Base-by-base conservation (phyloP, 75 land plant genomes). In the Pseudotsuga menziesii region DNA sequence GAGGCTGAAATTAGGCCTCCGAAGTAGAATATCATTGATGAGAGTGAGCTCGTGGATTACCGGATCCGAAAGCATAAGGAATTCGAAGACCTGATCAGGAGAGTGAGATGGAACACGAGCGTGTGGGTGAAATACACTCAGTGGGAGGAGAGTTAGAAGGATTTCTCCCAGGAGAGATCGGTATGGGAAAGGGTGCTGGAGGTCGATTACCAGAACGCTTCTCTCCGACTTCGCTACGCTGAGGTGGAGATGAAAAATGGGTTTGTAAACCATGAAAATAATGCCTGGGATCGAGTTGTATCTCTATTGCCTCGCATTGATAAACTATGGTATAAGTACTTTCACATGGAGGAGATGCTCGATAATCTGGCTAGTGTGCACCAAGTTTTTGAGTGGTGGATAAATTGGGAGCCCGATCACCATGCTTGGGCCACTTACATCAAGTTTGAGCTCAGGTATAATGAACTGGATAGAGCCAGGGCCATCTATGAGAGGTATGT, bases 1-100 rank as follows among this genome's bases (percentile, higher is more conserved):
- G 98, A 95, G 82, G 90, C 98, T 0, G 98, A 95, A 72, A 95
- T 95, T 85, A 88, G 96, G 0, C 96, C 98, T 3, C 96, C 98
- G 14, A 95, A 95, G 85, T 94, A 95, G 88, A 95, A 95, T 76
- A 93, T 93, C 80, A 95, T 94, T 27, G 96, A 95, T 67, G 41
- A 85, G 48, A 78, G 88, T 36, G 98, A 95, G 88, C 94, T 93
- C 26, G 89, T 80, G 4, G 98, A 93, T 59, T 95, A 95, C 67
- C 96, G 96, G n/a, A 82, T 95, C 14, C 92, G 98, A 66, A 84
- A 84, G 76, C 81, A 94, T 13, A 95, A 93, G 87, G 98, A 95
- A 55, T 93, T 86, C 63, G 98, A 95, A 56, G 98, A 95, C 78
- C 84, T 91, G 2, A 91, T 95, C 54, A 87, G 96, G 20, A 79